These are phyloP conservation scores for Penicillium brevicompactum DNA, from an alignment of 2,329 filamentous ascomycete genomes.

Conservation along the genomic window DNA sequence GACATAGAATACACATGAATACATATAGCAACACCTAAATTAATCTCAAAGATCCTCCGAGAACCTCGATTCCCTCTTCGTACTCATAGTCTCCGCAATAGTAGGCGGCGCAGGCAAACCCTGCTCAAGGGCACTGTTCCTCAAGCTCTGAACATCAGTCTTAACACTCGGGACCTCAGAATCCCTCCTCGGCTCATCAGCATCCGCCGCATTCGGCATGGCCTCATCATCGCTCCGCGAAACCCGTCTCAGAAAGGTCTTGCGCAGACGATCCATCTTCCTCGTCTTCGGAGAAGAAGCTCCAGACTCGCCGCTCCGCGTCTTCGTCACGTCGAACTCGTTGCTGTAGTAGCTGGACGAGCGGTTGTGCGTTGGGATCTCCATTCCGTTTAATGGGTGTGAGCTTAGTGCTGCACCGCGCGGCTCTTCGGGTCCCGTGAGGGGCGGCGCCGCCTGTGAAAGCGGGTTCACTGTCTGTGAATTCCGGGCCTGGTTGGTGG, in stretches of 20 bases:
- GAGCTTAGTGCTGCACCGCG: slow-evolving; percentile 33
- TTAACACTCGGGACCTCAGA: slow-evolving; percentile 11
- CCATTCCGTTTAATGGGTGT: slow-evolving; percentile 31
- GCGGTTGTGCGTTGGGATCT: slow-evolving; percentile 21
- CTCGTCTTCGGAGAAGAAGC: slow-evolving; percentile 8
- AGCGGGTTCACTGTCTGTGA: slow-evolving; percentile 16
- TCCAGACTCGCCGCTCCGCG: slow-evolving; percentile 15
- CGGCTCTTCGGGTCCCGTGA: slow-evolving; percentile 18
- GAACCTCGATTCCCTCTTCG: slow-evolving; percentile 38
- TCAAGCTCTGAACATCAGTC: slow-evolving; percentile 28
- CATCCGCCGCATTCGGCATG: slow-evolving; percentile 25
- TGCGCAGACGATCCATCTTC: slow-evolving; percentile 29
- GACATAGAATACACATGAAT: not conserved
- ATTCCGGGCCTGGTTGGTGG: slow-evolving; percentile 25
- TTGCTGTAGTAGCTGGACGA: slow-evolving; percentile 15
- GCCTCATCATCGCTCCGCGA: slow-evolving; percentile 22
- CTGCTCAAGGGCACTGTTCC: slow-evolving; percentile 33
- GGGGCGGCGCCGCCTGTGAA: slow-evolving; percentile 25
- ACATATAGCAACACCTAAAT: slow-evolving; percentile 12
- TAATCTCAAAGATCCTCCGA: slow-evolving; percentile 38
- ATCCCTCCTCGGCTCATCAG: slow-evolving; percentile 5
- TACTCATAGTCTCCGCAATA: slow-evolving; percentile 29
- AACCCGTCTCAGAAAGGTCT: slow-evolving; percentile 30
- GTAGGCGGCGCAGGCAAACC: slow-evolving; percentile 32
- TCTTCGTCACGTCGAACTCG: slow-evolving; percentile 15